Percentiles rank a stretch among this genome's conserved stretches.
These are phyloP conservation scores for Ophiobolus disseminans DNA, from an alignment of 2,329 filamentous ascomycete species.

Conservation along the genomic window DNA sequence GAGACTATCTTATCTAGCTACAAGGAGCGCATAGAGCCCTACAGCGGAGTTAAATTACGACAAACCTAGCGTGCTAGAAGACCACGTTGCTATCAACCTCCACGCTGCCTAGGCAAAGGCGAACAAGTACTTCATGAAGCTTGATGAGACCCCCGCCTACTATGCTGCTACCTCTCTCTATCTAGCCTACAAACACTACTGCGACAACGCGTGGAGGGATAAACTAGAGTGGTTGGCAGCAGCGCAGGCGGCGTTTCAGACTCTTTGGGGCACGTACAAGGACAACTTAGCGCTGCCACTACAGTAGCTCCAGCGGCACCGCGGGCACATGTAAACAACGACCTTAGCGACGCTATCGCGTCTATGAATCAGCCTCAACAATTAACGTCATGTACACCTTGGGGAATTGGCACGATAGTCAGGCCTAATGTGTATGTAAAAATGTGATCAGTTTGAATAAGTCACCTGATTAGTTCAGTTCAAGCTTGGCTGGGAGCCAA, in stretches of 20 bases:
- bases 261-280: neutral
- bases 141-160: too few species aligned
- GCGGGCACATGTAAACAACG: neutral
- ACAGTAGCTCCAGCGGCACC: neutral
- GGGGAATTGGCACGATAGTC: too few species aligned
- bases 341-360: neutral
- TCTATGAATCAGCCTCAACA: neutral
- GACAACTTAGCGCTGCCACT: neutral
- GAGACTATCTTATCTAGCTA: neutral
- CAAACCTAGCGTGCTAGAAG: too few species aligned
- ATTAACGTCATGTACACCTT: too few species aligned
- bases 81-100: too few species aligned
- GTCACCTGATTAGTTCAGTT: too few species aligned
- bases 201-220: neutral
- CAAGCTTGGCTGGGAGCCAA: too few species aligned
- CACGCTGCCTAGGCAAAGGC: too few species aligned
- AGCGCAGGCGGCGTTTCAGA: neutral
- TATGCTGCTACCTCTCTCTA: neutral
- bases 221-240: neutral
- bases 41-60: neutral
- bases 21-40: neutral
- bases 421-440: too few species aligned
- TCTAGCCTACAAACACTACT: neutral
- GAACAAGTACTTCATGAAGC: too few species aligned
- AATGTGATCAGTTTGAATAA: too few species aligned